Percentiles rank a stretch among this genome's conserved stretches.
Evolutionary conservation across 1,139 yeast genomes (phyloP).

Genomic region (Suhomyces bokatorum): DNA sequence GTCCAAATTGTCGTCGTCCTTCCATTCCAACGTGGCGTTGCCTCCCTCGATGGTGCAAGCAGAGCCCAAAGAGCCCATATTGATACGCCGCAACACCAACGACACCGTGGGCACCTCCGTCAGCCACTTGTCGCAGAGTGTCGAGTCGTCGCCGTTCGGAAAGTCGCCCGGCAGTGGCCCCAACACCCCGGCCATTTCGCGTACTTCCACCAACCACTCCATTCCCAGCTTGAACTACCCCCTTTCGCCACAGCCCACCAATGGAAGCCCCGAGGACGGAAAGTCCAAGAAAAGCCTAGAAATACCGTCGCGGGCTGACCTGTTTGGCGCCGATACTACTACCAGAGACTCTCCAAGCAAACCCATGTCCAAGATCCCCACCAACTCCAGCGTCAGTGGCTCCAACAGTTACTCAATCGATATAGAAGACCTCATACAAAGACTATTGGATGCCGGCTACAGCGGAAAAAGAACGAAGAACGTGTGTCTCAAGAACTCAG

Average conservation of each 20-base stretch:
- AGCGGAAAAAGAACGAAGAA: conserved; percentile 88
- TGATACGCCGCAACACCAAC: conserved; percentile 45
- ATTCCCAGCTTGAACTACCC: conserved; percentile 24
- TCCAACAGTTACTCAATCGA: conserved; percentile 48
- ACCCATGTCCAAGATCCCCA: conserved; percentile 15
- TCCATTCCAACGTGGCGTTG: conserved; percentile 25
- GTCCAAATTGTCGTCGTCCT: conserved; percentile 12
- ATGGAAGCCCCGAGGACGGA: conserved; percentile 12
- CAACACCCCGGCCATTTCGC: conserved; percentile 17
- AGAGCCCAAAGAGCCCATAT: conserved; percentile 69
- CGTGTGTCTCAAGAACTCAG: conserved; percentile 83
- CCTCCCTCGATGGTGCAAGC: conserved; percentile 73
- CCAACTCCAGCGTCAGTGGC: conserved; percentile 13
- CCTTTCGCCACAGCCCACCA: conserved; percentile 28
- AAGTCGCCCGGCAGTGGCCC: conserved; percentile 9
- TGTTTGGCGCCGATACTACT: conserved; percentile 14
- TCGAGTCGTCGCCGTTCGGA: conserved; percentile 12
- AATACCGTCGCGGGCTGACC: conserved; percentile 4
- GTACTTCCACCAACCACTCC: conserved; percentile 43
- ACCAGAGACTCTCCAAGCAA: conserved; percentile 14
- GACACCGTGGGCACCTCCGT: conserved; percentile 19
- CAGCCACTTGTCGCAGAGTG: conserved; percentile 11
- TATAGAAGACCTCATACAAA: conserved; percentile 85
- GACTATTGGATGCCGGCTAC: conserved; percentile 92
- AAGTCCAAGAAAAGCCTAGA: conserved; percentile 15